These are phyloP conservation scores for Dryas alaskensis DNA, from an alignment of 306 rosid species.

Conservation along the genomic window DNA sequence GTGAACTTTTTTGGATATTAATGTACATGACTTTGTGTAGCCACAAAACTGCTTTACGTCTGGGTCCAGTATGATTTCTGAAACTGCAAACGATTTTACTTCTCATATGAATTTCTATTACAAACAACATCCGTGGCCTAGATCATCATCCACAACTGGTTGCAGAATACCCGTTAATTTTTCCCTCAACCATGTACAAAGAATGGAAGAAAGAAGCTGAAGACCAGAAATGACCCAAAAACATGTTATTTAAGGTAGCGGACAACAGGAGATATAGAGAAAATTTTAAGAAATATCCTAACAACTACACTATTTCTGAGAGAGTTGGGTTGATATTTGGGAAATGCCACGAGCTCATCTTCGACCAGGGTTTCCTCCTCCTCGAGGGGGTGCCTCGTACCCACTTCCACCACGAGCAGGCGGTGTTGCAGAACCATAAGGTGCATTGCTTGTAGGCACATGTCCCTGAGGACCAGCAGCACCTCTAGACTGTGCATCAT, in stretches of 20 bases:
- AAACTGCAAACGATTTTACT: neutral
- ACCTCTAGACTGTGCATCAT: constrained; percentile 66
- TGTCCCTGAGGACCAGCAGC: constrained; percentile 60
- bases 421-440: constrained; percentile 63
- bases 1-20: too few species aligned
- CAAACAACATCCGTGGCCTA: neutral
- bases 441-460: constrained; percentile 40
- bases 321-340: neutral
- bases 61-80: neutral
- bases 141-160: neutral
- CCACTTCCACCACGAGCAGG: constrained; percentile 55
- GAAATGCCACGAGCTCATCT: constrained; percentile 43
- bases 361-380: constrained; percentile 64
- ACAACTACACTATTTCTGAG: neutral
- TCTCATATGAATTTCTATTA: constrained; percentile 8
- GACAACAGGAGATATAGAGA: neutral
- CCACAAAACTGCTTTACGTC: neutral
- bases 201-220: neutral
- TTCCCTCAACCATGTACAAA: neutral
- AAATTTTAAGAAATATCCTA: neutral
- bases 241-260: neutral
- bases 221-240: constrained; percentile 6
- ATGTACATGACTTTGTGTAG: neutral
- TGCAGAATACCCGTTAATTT: neutral
- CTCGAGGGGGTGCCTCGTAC: constrained; percentile 53